These are phyloP conservation scores for Coffea eugenioides DNA, from an alignment of 257 asterid species.

Conservation along the genomic window DNA sequence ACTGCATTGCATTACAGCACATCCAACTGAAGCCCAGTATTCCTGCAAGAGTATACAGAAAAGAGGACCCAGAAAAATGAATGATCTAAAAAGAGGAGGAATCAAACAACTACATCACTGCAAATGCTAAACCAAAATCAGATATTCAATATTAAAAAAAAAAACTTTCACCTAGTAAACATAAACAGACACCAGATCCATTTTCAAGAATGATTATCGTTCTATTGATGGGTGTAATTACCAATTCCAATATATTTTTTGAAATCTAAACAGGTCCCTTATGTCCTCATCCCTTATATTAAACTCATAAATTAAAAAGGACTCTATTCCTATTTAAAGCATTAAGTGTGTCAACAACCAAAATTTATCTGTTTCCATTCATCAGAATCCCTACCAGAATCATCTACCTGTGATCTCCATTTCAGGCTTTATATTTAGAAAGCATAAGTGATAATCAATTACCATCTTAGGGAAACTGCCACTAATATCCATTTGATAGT, in stretches of 20 bases:
- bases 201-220: background rate
- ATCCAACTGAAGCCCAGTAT: slow-evolving; percentile 98
- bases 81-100: background rate
- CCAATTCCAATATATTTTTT: background rate
- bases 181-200: background rate
- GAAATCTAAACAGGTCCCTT: too few relatives aligned
- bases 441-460: background rate
- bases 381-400: background rate
- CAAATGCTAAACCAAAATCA: background rate
- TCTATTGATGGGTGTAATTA: background rate
- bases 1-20: slow-evolving; percentile 99
- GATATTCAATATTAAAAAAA: background rate
- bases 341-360: background rate
- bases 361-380: background rate
- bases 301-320: too few relatives aligned
- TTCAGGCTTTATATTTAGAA: background rate
- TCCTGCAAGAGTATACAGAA: slow-evolving; percentile 48
- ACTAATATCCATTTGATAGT: background rate
- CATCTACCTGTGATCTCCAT: background rate
- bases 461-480: background rate
- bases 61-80: background rate
- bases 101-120: background rate
- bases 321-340: background rate
- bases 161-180: background rate
- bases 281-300: background rate